Percentiles rank a stretch among this genome's conserved stretches.
Evolutionary conservation across 768 basidiomycete species (phyloP).

Genomic region (Boletus sp.): DNA sequence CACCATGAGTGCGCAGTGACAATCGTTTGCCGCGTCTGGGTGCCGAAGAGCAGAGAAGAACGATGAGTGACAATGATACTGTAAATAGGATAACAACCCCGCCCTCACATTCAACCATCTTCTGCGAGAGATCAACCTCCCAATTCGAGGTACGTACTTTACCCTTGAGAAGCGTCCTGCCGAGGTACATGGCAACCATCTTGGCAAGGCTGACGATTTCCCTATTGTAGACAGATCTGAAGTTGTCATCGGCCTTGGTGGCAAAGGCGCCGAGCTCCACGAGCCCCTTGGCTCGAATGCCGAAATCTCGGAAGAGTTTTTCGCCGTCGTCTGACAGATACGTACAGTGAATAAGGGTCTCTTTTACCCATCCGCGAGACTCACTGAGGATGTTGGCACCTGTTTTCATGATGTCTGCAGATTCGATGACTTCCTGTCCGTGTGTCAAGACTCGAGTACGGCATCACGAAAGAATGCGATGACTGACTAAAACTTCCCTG

Average conservation of each 20-base stretch:
- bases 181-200: slow-evolving; percentile 43
- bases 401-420: slow-evolving; percentile 38
- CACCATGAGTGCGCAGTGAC: slow-evolving; percentile 45
- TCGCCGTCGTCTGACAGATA: slow-evolving; percentile 42
- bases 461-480: neutral
- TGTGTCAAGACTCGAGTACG: neutral
- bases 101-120: slow-evolving; percentile 40
- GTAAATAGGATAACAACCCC: neutral
- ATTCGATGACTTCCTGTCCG: slow-evolving; percentile 45
- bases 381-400: slow-evolving; percentile 50
- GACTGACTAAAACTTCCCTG: slow-evolving; percentile 37
- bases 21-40: slow-evolving; percentile 53
- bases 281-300: slow-evolving; percentile 39
- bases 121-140: slow-evolving; percentile 37
- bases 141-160: slow-evolving; percentile 48
- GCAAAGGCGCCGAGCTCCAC: slow-evolving; percentile 49
- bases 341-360: neutral
- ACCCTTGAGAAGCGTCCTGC: slow-evolving; percentile 41
- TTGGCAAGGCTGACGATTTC: slow-evolving; percentile 42
- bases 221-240: slow-evolving; percentile 34
- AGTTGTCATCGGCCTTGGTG: slow-evolving; percentile 36
- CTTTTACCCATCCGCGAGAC: slow-evolving; percentile 10
- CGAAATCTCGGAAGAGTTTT: slow-evolving; percentile 49
- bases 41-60: neutral
- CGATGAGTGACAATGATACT: neutral